Evolutionary conservation across 768 basidiomycete species (phyloP).

Genomic region (Daedaleopsis sinensis): DNA sequence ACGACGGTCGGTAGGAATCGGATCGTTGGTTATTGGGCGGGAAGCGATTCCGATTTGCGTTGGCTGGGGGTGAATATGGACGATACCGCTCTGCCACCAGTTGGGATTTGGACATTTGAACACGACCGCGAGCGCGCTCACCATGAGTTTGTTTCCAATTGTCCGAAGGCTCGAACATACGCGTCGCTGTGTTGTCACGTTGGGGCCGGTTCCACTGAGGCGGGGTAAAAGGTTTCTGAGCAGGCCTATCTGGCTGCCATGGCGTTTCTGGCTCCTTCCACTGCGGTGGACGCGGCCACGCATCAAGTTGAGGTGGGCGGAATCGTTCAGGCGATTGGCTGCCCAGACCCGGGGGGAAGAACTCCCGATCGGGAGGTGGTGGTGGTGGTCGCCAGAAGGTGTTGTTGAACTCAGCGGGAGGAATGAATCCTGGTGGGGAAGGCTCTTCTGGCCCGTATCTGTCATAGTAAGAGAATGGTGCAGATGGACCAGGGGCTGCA

Average conservation of each 20-base stretch:
- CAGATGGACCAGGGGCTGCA: slow-evolving; percentile 48
- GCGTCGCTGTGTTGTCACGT: slow-evolving; percentile 45
- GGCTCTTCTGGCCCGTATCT: slow-evolving; percentile 44
- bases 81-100: slow-evolving; percentile 54
- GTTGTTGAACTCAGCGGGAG: slow-evolving; percentile 41
- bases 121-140: slow-evolving; percentile 33
- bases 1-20: slow-evolving; percentile 46
- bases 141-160: slow-evolving; percentile 64
- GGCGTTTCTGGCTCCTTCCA: slow-evolving; percentile 43
- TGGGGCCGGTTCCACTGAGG: slow-evolving; percentile 32
- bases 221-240: neutral
- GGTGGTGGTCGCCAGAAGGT: slow-evolving; percentile 33
- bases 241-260: slow-evolving; percentile 45
- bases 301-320: slow-evolving; percentile 43
- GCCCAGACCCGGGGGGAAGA: slow-evolving; percentile 42
- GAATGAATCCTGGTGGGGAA: slow-evolving; percentile 38
- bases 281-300: slow-evolving; percentile 48
- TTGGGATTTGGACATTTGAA: slow-evolving; percentile 28
- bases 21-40: slow-evolving; percentile 34
- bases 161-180: slow-evolving; percentile 76
- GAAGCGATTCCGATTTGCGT: slow-evolving; percentile 41
- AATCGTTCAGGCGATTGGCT: slow-evolving; percentile 59
- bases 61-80: slow-evolving; percentile 35
- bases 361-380: slow-evolving; percentile 24
- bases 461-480: slow-evolving; percentile 49